Conservation (phyloP, 208 protist species). For the Acanthamoeba polyphaga region DNA sequence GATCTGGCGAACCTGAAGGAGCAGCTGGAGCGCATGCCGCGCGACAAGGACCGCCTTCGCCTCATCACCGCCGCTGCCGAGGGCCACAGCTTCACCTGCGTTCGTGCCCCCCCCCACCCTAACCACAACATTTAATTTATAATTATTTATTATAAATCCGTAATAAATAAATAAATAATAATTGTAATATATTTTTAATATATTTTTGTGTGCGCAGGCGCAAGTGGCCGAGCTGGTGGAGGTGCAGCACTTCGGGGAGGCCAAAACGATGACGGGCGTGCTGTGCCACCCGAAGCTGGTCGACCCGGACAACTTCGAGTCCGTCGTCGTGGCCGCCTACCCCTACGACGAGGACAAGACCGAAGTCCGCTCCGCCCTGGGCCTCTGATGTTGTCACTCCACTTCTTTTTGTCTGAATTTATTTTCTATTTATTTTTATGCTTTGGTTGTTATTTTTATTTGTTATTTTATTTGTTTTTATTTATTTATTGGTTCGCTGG, state of each 20-base stretch:
- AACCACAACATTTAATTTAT: not conserved
- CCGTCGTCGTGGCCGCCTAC: conserved; percentile 34
- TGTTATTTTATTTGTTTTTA: too few species aligned
- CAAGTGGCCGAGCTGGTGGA: conserved; percentile 75
- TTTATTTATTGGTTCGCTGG: too few species aligned
- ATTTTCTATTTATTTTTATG: too few species aligned
- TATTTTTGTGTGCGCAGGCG: not conserved
- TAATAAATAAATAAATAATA: too few species aligned
- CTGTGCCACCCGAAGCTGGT: conserved; percentile 57
- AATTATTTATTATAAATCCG: not conserved
- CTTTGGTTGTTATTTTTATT: too few species aligned
- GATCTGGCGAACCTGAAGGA: conserved; percentile 75
- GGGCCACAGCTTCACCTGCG: conserved; percentile 68
- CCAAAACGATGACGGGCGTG: conserved; percentile 73
- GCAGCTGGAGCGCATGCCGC: conserved; percentile 74
- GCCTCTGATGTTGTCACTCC: not conserved
- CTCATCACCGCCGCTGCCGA: conserved; percentile 69
- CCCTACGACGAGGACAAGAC: conserved; percentile 68
- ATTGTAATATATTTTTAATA: too few species aligned
- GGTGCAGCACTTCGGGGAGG: conserved; percentile 76
- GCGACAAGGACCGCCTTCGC: conserved; percentile 71
- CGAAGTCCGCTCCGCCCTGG: conserved; percentile 59
- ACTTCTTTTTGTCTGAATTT: too few species aligned
- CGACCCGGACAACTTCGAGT: conserved; percentile 71
- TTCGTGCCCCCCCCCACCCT: not conserved